phyloP scores from a whole-genome alignment of 257 asterid species.

The Przewalskia tangutica region DNA sequence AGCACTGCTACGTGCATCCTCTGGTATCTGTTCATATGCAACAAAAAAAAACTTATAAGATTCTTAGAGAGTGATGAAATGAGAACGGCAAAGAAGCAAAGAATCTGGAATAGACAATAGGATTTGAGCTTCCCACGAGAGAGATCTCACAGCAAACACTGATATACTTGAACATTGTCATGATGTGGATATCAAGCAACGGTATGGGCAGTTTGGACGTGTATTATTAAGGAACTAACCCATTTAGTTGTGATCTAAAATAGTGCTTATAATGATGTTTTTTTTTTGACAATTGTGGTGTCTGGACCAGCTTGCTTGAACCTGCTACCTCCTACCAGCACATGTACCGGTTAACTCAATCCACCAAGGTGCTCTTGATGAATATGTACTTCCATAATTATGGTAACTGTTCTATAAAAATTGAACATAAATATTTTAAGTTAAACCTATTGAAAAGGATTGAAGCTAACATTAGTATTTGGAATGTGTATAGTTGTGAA shows the following conservation, averaged over 20 bases:
- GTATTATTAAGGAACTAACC: not conserved
- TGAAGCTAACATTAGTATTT: not conserved
- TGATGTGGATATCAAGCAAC: not conserved
- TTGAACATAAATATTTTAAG: not conserved
- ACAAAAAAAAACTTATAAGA: not conserved
- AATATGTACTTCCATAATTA: not conserved
- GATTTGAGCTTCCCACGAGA: not conserved
- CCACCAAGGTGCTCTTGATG: not conserved
- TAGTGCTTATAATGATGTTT: not conserved
- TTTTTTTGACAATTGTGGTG: not conserved
- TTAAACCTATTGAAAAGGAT: not conserved
- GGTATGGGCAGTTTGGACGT: not conserved
- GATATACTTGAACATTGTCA: not conserved
- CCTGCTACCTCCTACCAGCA: not conserved
- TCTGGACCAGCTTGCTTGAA: not conserved
- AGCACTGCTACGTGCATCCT: constrained; percentile 90
- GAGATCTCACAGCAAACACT: not conserved
- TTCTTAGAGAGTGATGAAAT: not conserved
- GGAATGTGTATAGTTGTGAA: not conserved
- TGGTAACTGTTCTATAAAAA: not conserved
- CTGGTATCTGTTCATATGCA: constrained; percentile 50
- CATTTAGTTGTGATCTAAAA: not conserved
- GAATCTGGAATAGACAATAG: not conserved
- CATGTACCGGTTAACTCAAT: not conserved
- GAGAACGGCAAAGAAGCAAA: not conserved